Conservation (phyloP, 352 stramenopile genomes). For the Globisporangium apiculatum region DNA sequence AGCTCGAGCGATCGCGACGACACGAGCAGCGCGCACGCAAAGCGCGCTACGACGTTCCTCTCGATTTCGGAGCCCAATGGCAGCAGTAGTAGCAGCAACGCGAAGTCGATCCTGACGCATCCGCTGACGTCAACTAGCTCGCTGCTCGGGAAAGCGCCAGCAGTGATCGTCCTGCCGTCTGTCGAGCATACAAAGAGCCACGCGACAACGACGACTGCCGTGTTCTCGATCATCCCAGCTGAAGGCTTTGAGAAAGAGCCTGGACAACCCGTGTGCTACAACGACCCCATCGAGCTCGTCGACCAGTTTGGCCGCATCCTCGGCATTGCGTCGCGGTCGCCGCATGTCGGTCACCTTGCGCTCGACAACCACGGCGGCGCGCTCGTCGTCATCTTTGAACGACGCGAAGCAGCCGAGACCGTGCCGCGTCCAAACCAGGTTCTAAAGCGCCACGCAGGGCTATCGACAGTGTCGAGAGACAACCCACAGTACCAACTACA, state of each 20-base stretch:
- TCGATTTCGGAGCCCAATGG: constrained; percentile 17
- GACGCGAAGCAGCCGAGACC: neutral
- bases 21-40: neutral
- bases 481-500: constrained; percentile 3
- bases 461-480: neutral
- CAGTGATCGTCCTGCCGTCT: constrained; percentile 21
- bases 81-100: neutral
- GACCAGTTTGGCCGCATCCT: constrained; percentile 24
- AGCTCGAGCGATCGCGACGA: neutral
- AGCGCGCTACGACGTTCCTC: constrained; percentile 8
- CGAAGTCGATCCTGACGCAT: neutral
- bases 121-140: neutral
- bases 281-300: constrained; percentile 29
- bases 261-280: constrained; percentile 33
- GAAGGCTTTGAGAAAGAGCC: constrained; percentile 32
- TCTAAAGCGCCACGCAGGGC: constrained; percentile 2
- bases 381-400: constrained; percentile 29
- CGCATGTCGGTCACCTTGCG: constrained; percentile 22
- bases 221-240: constrained; percentile 30
- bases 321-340: constrained; percentile 19
- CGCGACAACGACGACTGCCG: constrained; percentile 6
- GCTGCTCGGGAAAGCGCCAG: constrained; percentile 18
- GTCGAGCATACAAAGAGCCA: constrained; percentile 1
- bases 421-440: neutral
- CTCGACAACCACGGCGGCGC: constrained; percentile 24